phyloP scores from a whole-genome alignment of 768 basidiomycete genomes.

The Lentinula lateritia region DNA sequence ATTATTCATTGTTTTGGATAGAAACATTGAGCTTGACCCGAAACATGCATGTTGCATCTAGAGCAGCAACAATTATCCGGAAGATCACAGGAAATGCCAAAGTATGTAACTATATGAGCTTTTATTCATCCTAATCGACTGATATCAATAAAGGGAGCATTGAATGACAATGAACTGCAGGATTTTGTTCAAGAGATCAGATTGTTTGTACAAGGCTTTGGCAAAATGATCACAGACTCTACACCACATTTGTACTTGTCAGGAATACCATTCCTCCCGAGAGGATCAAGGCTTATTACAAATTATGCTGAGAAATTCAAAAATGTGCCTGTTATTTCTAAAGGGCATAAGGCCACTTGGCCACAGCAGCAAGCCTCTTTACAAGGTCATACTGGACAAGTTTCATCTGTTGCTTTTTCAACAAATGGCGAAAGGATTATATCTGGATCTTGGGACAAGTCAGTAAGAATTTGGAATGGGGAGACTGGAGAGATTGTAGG shows the following conservation, averaged over 20 bases:
- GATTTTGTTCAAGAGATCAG: background rate
- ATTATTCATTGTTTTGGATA: background rate
- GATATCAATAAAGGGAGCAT: background rate
- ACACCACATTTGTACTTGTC: constrained; percentile 20
- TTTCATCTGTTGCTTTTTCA: background rate
- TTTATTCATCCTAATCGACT: background rate
- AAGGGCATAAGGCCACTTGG: background rate
- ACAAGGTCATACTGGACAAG: background rate
- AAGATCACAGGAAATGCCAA: background rate
- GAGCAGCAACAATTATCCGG: background rate
- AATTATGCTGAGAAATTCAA: background rate
- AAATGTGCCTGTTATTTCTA: background rate
- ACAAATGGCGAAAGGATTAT: background rate
- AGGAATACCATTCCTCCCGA: constrained; percentile 17
- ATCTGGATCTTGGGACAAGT: background rate
- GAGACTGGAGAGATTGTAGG: constrained; percentile 23
- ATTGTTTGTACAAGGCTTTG: constrained; percentile 2
- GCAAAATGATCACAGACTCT: constrained; percentile 5
- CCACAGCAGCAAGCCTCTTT: background rate
- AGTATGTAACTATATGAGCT: background rate
- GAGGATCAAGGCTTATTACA: constrained; percentile 8
- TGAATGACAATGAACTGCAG: background rate
- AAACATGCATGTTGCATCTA: background rate
- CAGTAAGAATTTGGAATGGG: constrained; percentile 13
- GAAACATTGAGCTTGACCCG: background rate